phyloP scores from a whole-genome alignment of 306 rosid genomes.

The Ochetophila trinervis region DNA sequence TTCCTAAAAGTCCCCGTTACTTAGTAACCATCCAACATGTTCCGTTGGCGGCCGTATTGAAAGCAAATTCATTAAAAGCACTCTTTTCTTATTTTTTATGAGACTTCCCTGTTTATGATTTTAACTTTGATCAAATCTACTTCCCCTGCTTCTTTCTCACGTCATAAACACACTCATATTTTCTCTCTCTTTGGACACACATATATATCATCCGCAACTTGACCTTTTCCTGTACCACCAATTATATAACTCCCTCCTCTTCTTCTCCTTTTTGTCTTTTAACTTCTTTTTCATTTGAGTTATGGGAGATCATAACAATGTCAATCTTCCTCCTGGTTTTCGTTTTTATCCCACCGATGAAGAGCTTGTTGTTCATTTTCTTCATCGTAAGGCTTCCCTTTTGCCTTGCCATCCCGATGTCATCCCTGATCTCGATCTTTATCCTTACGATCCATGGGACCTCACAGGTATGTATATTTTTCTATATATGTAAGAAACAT shows the following conservation, averaged over 20 bases:
- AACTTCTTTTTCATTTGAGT: not conserved
- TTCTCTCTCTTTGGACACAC: not conserved
- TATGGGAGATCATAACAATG: slow-evolving; percentile 52
- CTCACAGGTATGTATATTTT: slow-evolving; percentile 50
- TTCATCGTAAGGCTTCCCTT: slow-evolving; percentile 79
- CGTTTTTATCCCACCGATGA: slow-evolving; percentile 86
- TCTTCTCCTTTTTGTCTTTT: slow-evolving; percentile 1
- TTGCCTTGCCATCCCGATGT: slow-evolving; percentile 92
- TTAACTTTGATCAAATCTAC: slow-evolving; percentile 4
- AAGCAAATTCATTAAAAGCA: slow-evolving; percentile 7
- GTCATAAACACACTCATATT: slow-evolving; percentile 5
- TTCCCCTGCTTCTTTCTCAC: slow-evolving; percentile 20
- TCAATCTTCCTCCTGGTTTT: slow-evolving; percentile 89
- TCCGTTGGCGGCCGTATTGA: slow-evolving; percentile 47
- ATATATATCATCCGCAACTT: slow-evolving; percentile 44
- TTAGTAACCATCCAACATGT: slow-evolving; percentile 22
- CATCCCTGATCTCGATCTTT: slow-evolving; percentile 92
- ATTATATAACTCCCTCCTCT: slow-evolving; percentile 9
- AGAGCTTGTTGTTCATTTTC: slow-evolving; percentile 91
- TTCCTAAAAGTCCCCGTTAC: slow-evolving; percentile 28
- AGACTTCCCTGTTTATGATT: too few species aligned
- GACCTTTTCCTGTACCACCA: slow-evolving; percentile 16
- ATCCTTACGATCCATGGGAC: slow-evolving; percentile 84
- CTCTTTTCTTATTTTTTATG: not conserved
- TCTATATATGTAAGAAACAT: not conserved